These are phyloP conservation scores for Colletotrichum horii DNA, from an alignment of 2,329 filamentous ascomycete genomes.

Conservation along the genomic window DNA sequence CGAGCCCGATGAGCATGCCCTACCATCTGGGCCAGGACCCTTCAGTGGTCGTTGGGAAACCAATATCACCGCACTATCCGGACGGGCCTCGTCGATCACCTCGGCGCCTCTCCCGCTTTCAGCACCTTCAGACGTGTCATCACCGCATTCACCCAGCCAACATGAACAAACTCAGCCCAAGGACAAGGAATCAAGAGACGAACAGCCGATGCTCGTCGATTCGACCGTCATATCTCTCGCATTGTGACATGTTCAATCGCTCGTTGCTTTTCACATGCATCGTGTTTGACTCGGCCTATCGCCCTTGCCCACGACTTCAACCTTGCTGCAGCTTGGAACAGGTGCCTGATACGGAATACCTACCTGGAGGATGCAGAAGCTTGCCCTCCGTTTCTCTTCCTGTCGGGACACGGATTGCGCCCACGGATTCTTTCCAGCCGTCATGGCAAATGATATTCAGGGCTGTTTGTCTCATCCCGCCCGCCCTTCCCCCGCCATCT, in stretches of 20 bases:
- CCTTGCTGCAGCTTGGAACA: background rate
- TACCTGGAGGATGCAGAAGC: background rate
- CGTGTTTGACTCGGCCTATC: background rate
- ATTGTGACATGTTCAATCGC: background rate
- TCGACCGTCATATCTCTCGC: background rate
- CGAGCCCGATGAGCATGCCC: background rate
- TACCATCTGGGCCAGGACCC: background rate
- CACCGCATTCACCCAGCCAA: background rate
- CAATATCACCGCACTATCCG: background rate
- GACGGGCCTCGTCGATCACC: slow-evolving; percentile 3
- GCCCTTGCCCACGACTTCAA: background rate
- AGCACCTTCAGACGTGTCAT: slow-evolving; percentile 5
- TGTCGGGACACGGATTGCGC: background rate
- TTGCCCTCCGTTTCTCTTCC: background rate
- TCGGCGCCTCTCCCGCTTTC: slow-evolving; percentile 16
- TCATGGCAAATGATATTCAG: slow-evolving; percentile 11
- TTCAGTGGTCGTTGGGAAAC: background rate
- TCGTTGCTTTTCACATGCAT: background rate
- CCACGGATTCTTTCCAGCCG: background rate
- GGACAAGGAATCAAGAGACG: background rate
- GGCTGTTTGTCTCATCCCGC: background rate
- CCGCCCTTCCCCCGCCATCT: slow-evolving; percentile 10
- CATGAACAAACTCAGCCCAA: background rate
- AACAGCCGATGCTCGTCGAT: background rate
- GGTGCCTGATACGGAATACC: background rate